Conservation (phyloP, 1,284 basidiomycete genomes). For the Austroboletus sp. region DNA sequence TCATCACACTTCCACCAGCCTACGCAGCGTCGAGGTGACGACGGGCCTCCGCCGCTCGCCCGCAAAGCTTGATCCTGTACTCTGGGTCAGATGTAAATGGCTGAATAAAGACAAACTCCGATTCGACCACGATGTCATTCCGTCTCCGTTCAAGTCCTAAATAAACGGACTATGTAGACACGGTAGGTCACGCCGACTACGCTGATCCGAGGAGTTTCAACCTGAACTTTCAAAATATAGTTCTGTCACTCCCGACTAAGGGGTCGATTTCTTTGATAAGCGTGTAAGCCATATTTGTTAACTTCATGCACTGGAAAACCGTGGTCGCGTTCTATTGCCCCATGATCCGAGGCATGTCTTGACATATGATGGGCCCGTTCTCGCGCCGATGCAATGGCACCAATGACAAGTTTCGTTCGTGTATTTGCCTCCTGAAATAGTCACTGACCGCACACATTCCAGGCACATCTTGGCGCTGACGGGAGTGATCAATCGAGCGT, state of each 20-base stretch:
- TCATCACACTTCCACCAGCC: neutral
- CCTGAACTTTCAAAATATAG: neutral
- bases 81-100: constrained; percentile 1
- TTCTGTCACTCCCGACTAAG: neutral
- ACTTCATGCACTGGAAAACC: neutral
- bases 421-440: neutral
- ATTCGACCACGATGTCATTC: neutral
- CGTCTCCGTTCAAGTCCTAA: neutral
- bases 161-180: constrained; percentile 2
- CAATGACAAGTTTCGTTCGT: neutral
- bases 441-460: neutral
- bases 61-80: neutral
- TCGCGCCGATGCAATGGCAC: neutral
- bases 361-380: neutral
- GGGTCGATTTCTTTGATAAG: constrained; percentile 1
- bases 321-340: neutral
- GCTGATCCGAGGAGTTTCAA: constrained; percentile 19
- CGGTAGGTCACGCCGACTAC: neutral
- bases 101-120: neutral
- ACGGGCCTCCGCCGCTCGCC: neutral
- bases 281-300: neutral
- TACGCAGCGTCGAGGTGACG: neutral
- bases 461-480: too few species aligned
- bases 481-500: neutral
- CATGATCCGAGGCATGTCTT: constrained; percentile 13